These are phyloP conservation scores for Cylindrodendrum hubeiense DNA, from an alignment of 2,329 filamentous ascomycete species.

Conservation along the genomic window DNA sequence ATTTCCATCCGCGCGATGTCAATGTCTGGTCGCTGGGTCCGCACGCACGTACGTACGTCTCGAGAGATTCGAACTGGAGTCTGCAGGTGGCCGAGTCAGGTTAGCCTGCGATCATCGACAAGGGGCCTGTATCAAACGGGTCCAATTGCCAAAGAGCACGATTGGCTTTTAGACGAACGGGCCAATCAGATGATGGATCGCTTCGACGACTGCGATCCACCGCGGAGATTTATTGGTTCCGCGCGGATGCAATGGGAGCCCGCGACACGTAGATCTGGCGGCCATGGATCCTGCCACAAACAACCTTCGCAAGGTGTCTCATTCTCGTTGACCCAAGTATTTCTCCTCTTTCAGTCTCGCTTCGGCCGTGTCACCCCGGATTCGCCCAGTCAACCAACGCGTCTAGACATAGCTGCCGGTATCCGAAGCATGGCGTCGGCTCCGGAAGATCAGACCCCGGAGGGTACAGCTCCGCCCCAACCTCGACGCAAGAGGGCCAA, in stretches of 20 bases:
- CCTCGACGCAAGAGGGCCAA: slow-evolving; percentile 32
- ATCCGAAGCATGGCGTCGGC: slow-evolving; percentile 6
- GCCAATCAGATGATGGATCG: slow-evolving; percentile 12
- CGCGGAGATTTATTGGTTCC: slow-evolving; percentile 1
- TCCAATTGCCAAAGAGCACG: neutral
- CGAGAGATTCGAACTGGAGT: slow-evolving; percentile 14
- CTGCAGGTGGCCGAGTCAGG: neutral
- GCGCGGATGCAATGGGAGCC: neutral
- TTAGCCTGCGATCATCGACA: neutral
- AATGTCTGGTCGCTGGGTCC: neutral
- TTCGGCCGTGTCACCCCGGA: neutral
- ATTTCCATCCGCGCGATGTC: neutral
- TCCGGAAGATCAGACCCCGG: neutral
- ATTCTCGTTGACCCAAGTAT: neutral
- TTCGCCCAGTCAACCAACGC: neutral
- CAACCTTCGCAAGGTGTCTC: neutral
- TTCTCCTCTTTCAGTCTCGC: neutral
- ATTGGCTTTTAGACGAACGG: slow-evolving; percentile 34
- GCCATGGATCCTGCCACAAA: neutral
- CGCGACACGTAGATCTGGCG: neutral
- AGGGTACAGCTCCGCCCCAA: neutral
- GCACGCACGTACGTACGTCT: neutral
- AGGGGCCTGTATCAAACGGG: slow-evolving; percentile 1
- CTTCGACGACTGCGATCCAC: neutral
- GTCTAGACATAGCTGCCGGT: neutral